Base-by-base conservation (phyloP, 2,329 filamentous ascomycete genomes). In the Ophiognomonia clavigignenti-juglandacearum region DNA sequence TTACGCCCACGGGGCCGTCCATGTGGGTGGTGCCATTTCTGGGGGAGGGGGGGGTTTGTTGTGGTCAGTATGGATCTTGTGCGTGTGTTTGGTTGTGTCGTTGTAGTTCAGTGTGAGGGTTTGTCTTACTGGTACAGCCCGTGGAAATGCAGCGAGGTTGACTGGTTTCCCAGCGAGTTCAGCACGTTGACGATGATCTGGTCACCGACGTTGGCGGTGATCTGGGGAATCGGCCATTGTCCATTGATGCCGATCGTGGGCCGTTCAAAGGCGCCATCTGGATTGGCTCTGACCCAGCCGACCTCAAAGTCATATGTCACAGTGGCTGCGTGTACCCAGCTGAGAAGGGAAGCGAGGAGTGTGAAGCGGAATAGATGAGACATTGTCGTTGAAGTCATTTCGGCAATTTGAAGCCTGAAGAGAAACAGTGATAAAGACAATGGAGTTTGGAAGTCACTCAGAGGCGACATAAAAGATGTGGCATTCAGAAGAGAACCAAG, bases 211-310 rank as follows among this genome's bases (percentile, higher is more conserved):
- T 74, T 74, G 31, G 77, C 83, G 43, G 77, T 72, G 47, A 89
- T 82, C 22, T 67, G 64, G 1, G 88, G 87, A 43, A 86, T 75
- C 2, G 87, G 88, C 84, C 86, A 89, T 66, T 83, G 63, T 4
- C 78, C 79, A 58, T 93, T 92, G 67, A 93, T 85, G 38, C 85
- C 86, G 59, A 92, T 87, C 4, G 78, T 77, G n/a, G 80, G 74
- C 26, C 86, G 75, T 32, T 77, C 71, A 50, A 75, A 74, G 7
- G 73, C 69, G 19, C 82, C 83, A 66, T 92, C 87, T 0, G 87
- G 88, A 56, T 86, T 85, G 27, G 83, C 78, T 35, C 67, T 76
- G 10, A 88, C 80, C 86, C 86, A 90, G 48, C 75, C 78, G 53
- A 88, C 72, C 56, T 83, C 80, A 67, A 85, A 52, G 43, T 52